These are phyloP conservation scores for Orobanche coerulescens DNA, from an alignment of 257 asterid species.

Conservation along the genomic window DNA sequence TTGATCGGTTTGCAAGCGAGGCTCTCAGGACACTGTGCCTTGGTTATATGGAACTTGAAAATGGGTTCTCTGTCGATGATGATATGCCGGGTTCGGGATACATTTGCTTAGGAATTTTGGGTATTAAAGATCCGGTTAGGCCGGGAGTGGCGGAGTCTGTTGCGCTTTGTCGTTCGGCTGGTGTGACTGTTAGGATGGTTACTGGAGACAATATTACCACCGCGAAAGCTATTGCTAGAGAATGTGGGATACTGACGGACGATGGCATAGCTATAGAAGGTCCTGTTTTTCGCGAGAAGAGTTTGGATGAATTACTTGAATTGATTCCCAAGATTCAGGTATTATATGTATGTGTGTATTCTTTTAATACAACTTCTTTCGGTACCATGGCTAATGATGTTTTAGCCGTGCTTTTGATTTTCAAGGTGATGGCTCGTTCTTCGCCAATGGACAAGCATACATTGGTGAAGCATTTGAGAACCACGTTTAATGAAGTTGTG, in stretches of 20 bases:
- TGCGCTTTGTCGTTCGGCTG: slow-evolving; percentile 85
- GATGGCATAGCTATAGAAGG: slow-evolving; percentile 94
- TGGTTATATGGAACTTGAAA: slow-evolving; percentile 65
- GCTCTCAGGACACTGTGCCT: slow-evolving; percentile 86
- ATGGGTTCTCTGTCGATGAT: slow-evolving; percentile 41
- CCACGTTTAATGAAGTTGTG: slow-evolving; percentile 71
- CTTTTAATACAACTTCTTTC: background rate
- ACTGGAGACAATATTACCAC: slow-evolving; percentile 93
- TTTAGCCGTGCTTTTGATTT: background rate
- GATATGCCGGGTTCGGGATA: slow-evolving; percentile 66
- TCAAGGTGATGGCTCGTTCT: slow-evolving; percentile 95
- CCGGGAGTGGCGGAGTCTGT: slow-evolving; percentile 91
- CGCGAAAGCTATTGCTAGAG: slow-evolving; percentile 88
- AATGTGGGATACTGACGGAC: slow-evolving; percentile 91
- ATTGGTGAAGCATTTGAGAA: slow-evolving; percentile 78
- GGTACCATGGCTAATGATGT: background rate
- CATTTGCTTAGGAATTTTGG: slow-evolving; percentile 70
- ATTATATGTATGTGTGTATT: background rate
- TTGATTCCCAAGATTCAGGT: slow-evolving; percentile 92
- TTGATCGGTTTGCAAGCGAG: slow-evolving; percentile 65
- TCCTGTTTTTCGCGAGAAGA: slow-evolving; percentile 75
- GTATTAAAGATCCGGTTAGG: slow-evolving; percentile 89
- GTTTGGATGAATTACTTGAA: slow-evolving; percentile 57
- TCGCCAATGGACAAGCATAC: slow-evolving; percentile 93
- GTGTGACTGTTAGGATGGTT: slow-evolving; percentile 85